Conservation (phyloP, 2,329 filamentous ascomycete genomes). For the Metarhizium robertsii region DNA sequence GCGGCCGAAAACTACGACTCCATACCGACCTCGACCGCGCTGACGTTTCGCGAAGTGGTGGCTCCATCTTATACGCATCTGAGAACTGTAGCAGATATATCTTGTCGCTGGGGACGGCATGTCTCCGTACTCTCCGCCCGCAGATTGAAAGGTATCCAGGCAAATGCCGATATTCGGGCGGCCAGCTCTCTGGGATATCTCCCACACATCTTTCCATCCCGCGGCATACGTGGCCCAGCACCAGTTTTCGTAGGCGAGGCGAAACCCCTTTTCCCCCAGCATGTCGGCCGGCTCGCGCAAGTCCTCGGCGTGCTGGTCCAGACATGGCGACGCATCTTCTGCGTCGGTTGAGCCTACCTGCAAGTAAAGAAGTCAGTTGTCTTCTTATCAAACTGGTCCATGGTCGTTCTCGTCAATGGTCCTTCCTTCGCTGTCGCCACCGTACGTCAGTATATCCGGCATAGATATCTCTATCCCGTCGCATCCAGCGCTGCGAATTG, state of each 20-base stretch:
- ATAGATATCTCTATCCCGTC: conserved; percentile 59
- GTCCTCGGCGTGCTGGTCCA: conserved; percentile 46
- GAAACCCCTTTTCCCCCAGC: conserved; percentile 44
- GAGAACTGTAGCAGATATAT: conserved; percentile 68
- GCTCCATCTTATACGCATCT: conserved; percentile 57
- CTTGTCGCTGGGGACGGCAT: conserved; percentile 61
- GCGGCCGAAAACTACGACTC: conserved; percentile 32
- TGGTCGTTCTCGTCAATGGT: conserved; percentile 50
- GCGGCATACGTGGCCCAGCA: conserved; percentile 67
- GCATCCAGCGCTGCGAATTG: no score
- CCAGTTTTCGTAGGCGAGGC: conserved; percentile 73
- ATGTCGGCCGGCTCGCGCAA: conserved; percentile 55
- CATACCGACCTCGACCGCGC: conserved; percentile 52
- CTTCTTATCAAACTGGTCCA: conserved; percentile 7
- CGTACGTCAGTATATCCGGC: conserved; percentile 60
- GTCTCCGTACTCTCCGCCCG: conserved; percentile 64
- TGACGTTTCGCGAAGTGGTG: conserved; percentile 42
- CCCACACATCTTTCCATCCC: conserved; percentile 60
- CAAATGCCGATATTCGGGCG: conserved; percentile 62
- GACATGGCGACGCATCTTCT: conserved; percentile 40
- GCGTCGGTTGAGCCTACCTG: conserved; percentile 54
- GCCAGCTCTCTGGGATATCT: conserved; percentile 54
- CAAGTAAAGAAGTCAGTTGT: conserved; percentile 11
- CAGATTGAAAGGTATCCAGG: conserved; percentile 70
- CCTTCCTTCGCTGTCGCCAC: conserved; percentile 36